phyloP scores from a whole-genome alignment of 2,329 filamentous ascomycete species.

The Colletotrichum lentis region DNA sequence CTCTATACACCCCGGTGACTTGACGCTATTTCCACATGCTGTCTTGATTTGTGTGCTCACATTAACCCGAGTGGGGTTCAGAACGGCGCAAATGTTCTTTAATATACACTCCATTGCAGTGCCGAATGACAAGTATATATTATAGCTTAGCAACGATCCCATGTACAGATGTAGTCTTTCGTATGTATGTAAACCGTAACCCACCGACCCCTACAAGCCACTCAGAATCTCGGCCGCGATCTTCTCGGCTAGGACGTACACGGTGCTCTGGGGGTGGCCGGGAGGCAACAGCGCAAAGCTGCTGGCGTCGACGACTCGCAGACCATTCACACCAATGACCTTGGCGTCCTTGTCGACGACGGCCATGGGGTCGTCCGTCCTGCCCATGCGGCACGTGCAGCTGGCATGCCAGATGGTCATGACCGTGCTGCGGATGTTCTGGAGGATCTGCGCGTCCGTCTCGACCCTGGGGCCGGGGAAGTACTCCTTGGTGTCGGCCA shows the following conservation, averaged over 20 bases:
- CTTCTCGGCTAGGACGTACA: conserved; percentile 42
- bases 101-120: no score
- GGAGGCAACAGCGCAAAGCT: conserved; percentile 43
- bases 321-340: conserved; percentile 44
- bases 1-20: no score
- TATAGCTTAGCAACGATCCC: not conserved
- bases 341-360: conserved; percentile 46
- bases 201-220: conserved; percentile 45
- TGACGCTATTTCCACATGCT: no score
- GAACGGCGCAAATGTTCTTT: no score
- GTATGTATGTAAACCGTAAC: not conserved
- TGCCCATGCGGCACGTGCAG: conserved; percentile 63
- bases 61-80: no score
- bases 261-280: conserved; percentile 41
- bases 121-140: no score
- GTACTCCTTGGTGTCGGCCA: conserved; percentile 48
- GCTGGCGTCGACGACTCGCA: conserved; percentile 47
- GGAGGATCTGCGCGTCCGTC: conserved; percentile 54
- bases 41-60: no score
- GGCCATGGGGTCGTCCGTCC: conserved; percentile 42
- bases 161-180: no score
- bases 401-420: conserved; percentile 63
- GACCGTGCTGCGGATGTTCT: conserved; percentile 44
- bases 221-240: conserved; percentile 42
- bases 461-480: conserved; percentile 49